Base-by-base conservation (phyloP, 805 yeast genomes). In the Lipomyces orientalis region DNA sequence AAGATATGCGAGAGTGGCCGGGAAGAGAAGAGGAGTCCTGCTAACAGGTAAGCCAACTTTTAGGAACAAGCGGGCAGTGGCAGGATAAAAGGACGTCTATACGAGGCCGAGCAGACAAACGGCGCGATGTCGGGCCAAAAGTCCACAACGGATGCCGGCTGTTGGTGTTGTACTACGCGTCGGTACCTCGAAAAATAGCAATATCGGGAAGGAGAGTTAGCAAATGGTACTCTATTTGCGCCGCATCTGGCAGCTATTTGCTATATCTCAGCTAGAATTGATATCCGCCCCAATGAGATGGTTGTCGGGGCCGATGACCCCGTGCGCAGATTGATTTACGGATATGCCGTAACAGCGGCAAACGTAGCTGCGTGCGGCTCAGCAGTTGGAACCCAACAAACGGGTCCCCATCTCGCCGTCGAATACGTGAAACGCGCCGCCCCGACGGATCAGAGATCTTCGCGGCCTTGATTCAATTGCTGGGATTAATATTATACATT, bases 21-120 rank as follows among this genome's bases (percentile, higher is more conserved):
- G 37, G 63, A 54, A 51, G 58, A 55, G 58, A 52, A 10, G 16
- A 25, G 19, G 33, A 49, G 49, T n/a, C 56, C 52, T 31, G 59
- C 31, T 7, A 39, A 31, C n/a, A 59, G 51, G 64, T 14, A n/a
- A 43, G 49, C 49, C 49, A n/a, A 43, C 49, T 16, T 16, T 43
- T 10, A n/a, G 49, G 49, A 43, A 9, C 49, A 16, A 16, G n/a
- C 49, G 9, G 49, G 49, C 49, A 22, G n/a, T 43, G 49, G 49
- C 22, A 43, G 49, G 49, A 43, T 43, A 43, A 43, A 43, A 43
- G 43, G 7, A 37, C 43, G 43, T 4, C 43, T 12, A 1, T 1
- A 37, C 6, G 43, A 37, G 43, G 43, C 12, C 4, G 43, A 37
- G 16, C 39, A 12, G 43, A 37, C 6, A 25, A 16, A 37, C 43